A percentile compares a stretch with the other conserved stretches of the same genome.
phyloP scores from a whole-genome alignment of 1,284 basidiomycete species.

The Ceratobasidium sp. region DNA sequence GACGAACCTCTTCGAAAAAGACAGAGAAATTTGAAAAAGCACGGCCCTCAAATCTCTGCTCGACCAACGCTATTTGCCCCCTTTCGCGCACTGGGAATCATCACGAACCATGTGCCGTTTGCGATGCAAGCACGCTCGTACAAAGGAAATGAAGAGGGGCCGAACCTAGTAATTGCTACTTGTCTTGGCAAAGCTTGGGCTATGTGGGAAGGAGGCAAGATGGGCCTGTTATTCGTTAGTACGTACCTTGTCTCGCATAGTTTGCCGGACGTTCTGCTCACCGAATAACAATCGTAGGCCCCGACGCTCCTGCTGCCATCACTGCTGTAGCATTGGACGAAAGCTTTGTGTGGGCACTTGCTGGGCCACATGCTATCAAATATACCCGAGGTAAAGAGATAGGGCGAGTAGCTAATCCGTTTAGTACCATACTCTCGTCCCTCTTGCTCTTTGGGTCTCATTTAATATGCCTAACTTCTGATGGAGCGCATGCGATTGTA shows the following conservation, averaged over 20 bases:
- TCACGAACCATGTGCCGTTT: conserved; percentile 93
- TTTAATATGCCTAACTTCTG: conserved; percentile 78
- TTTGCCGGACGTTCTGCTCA: not conserved
- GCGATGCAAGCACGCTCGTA: conserved; percentile 85
- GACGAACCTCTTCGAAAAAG: conserved; percentile 31
- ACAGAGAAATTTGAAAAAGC: conserved; percentile 13
- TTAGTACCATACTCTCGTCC: conserved; percentile 64
- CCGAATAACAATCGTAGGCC: conserved; percentile 60
- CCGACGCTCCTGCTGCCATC: conserved; percentile 78
- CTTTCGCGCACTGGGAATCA: conserved; percentile 91
- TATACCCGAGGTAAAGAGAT: conserved; percentile 85
- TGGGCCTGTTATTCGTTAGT: conserved; percentile 94
- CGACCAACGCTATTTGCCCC: conserved; percentile 77
- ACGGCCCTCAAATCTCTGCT: not conserved
- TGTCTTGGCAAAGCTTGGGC: conserved; percentile 93
- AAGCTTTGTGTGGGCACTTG: conserved; percentile 84
- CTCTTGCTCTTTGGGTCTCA: conserved; percentile 82
- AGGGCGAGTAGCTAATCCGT: conserved; percentile 64
- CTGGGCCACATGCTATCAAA: conserved; percentile 75
- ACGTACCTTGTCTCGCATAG: conserved; percentile 50
- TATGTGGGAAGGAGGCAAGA: conserved; percentile 94
- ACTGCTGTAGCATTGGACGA: conserved; percentile 81
- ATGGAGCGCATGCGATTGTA: conserved; percentile 78
- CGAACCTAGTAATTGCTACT: conserved; percentile 83
- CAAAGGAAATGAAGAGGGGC: conserved; percentile 86